Evolutionary conservation across 169 alveolate species (phyloP).

Genomic region (Plasmodium reichenowi): DNA sequence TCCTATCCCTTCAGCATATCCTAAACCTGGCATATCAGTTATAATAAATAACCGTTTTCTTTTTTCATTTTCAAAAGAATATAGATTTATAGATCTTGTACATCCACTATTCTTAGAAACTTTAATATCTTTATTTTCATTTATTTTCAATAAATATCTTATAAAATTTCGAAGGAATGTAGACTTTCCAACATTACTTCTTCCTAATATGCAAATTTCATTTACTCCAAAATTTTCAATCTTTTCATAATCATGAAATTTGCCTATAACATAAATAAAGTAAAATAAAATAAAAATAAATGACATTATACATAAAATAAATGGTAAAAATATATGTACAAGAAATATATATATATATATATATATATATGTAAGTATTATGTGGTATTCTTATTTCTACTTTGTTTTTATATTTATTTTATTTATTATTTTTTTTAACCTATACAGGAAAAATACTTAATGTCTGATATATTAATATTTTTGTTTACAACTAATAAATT

Average conservation of each 20-base stretch:
- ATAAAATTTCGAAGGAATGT: conserved; percentile 65
- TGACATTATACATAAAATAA: not conserved
- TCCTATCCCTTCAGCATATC: conserved; percentile 74
- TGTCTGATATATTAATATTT: conserved; percentile 62
- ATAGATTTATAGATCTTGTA: conserved; percentile 66
- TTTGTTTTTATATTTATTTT: not conserved
- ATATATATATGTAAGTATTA: not conserved
- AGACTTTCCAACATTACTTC: conserved; percentile 73
- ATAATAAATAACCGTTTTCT: conserved; percentile 52
- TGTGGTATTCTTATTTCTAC: no score
- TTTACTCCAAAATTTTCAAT: conserved; percentile 65
- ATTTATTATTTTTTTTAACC: conserved; percentile 22
- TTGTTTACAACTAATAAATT: conserved; percentile 57
- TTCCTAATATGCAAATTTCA: conserved; percentile 69
- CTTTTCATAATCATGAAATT: conserved; percentile 37
- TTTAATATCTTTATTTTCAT: conserved; percentile 26
- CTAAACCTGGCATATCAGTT: conserved; percentile 74
- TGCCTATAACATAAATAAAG: conserved; percentile 13
- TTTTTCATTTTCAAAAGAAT: conserved; percentile 67
- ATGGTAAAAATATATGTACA: not conserved
- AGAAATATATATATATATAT: not conserved
- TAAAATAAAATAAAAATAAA: not conserved
- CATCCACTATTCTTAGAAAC: conserved; percentile 70
- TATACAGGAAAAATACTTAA: conserved; percentile 56
- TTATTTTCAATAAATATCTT: conserved; percentile 39